A percentile compares a stretch with the other conserved stretches of the same genome.
Conservation (phyloP, 345 rosid species). For the Arabidopsis suecica region DNA sequence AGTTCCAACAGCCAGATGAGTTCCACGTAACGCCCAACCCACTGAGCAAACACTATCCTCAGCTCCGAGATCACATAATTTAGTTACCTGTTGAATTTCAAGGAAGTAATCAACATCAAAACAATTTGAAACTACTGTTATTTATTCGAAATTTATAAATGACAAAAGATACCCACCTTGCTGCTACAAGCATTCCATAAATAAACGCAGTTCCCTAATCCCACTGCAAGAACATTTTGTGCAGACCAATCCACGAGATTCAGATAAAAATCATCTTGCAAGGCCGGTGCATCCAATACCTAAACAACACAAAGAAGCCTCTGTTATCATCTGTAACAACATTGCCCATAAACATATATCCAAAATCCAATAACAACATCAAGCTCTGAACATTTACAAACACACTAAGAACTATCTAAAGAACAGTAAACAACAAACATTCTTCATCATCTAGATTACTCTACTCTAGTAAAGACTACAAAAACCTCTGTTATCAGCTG, state of each 20-base stretch:
- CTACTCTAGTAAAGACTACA: neutral
- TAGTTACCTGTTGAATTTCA: conserved; percentile 66
- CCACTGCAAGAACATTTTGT: conserved; percentile 91
- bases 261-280: conserved; percentile 97
- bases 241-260: conserved; percentile 97
- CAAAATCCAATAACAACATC: neutral
- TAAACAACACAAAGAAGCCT: conserved; percentile 43
- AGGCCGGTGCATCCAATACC: conserved; percentile 97
- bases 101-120: conserved; percentile 10
- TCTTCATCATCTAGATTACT: conserved; percentile 17
- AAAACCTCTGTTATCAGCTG: conserved; percentile 29
- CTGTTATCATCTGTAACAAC: conserved; percentile 25
- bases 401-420: neutral
- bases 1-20: conserved; percentile 93
- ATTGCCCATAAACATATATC: conserved; percentile 7
- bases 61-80: conserved; percentile 87
- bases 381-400: neutral
- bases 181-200: conserved; percentile 99
- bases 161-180: conserved; percentile 62
- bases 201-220: conserved; percentile 91
- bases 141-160: neutral
- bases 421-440: conserved; percentile 1
- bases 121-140: neutral
- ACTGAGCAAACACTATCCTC: conserved; percentile 95
- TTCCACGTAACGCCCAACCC: conserved; percentile 92